Conservation (phyloP, 352 stramenopile species). For the Phytophthora pinifolia region DNA sequence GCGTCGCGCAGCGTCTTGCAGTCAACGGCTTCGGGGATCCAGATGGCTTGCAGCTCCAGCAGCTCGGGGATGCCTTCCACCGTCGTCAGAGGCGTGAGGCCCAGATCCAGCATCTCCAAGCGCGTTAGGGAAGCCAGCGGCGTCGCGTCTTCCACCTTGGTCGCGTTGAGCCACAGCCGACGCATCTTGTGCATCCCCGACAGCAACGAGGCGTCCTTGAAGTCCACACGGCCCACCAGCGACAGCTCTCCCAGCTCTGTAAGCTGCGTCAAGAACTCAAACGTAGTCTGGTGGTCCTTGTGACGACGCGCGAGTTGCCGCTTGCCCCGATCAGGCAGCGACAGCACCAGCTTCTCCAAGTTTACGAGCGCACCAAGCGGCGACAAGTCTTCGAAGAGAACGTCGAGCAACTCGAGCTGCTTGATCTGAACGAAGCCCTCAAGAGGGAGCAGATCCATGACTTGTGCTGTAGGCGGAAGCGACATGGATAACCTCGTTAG, state of each 20-base stretch:
- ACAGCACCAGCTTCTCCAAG: slow-evolving; percentile 55
- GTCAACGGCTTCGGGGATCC: slow-evolving; percentile 43
- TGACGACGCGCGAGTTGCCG: slow-evolving; percentile 43
- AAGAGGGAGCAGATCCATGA: slow-evolving; percentile 44
- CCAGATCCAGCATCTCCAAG: slow-evolving; percentile 51
- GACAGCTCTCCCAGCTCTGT: slow-evolving; percentile 47
- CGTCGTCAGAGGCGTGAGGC: slow-evolving; percentile 46
- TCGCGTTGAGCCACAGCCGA: slow-evolving; percentile 48
- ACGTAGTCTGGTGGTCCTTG: slow-evolving; percentile 39
- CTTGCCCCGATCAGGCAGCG: slow-evolving; percentile 42
- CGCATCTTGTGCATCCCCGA: slow-evolving; percentile 40
- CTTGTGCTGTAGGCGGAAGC: slow-evolving; percentile 34
- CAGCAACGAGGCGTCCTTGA: slow-evolving; percentile 48
- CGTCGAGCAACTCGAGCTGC: slow-evolving; percentile 51
- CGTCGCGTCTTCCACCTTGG: slow-evolving; percentile 45
- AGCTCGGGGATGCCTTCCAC: slow-evolving; percentile 36
- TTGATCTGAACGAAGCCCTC: slow-evolving; percentile 42
- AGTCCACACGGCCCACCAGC: slow-evolving; percentile 57
- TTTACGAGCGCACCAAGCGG: slow-evolving; percentile 42
- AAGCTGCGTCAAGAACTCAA: slow-evolving; percentile 43
- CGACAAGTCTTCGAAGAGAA: slow-evolving; percentile 50
- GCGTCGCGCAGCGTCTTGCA: slow-evolving; percentile 44
- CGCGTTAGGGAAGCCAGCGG: slow-evolving; percentile 33
- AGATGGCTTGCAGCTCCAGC: slow-evolving; percentile 46
- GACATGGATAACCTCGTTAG: slow-evolving; percentile 39